Conservation (phyloP, 2,329 filamentous ascomycete genomes). For the Fusarium tanahbumbuense region DNA sequence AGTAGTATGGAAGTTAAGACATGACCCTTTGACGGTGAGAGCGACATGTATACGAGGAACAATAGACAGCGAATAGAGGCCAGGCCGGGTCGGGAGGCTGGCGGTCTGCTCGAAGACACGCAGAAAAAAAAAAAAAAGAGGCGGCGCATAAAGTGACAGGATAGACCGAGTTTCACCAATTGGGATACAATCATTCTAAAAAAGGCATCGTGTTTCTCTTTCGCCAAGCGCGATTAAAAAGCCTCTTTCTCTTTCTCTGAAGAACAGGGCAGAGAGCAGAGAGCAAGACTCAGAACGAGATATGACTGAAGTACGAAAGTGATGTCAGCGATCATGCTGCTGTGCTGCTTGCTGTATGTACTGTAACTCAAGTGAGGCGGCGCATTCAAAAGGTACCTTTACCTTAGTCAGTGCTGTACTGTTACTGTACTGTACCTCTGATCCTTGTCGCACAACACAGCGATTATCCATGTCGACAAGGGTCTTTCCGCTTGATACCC, state of each 20-base stretch:
- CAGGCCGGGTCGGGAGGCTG: constrained; percentile 1
- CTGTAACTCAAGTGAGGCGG: constrained; percentile 31
- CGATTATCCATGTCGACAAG: constrained; percentile 39
- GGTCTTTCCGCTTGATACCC: constrained; percentile 33
- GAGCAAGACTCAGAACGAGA: not conserved
- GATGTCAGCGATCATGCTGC: constrained; percentile 44
- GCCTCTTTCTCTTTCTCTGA: not conserved
- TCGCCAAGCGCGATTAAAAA: constrained; percentile 19
- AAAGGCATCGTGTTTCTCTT: not conserved
- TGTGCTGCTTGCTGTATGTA: constrained; percentile 4
- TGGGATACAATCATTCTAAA: constrained; percentile 5
- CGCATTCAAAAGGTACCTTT: constrained; percentile 17
- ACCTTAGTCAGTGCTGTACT: constrained; percentile 1
- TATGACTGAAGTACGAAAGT: constrained; percentile 19
- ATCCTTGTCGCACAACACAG: constrained; percentile 26
- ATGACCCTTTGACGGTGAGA: constrained; percentile 17
- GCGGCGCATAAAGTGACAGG: constrained; percentile 23
- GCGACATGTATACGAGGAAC: constrained; percentile 1
- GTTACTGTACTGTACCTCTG: not conserved
- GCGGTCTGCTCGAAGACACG: constrained; percentile 2
- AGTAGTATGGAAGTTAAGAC: not conserved
- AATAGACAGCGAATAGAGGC: constrained; percentile 12
- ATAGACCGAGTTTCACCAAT: constrained; percentile 24
- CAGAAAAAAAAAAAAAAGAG: not conserved
- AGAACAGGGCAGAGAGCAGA: constrained; percentile 1